Conservation (phyloP, 2,329 filamentous ascomycete species). For the Sclerotinia glacialis region DNA sequence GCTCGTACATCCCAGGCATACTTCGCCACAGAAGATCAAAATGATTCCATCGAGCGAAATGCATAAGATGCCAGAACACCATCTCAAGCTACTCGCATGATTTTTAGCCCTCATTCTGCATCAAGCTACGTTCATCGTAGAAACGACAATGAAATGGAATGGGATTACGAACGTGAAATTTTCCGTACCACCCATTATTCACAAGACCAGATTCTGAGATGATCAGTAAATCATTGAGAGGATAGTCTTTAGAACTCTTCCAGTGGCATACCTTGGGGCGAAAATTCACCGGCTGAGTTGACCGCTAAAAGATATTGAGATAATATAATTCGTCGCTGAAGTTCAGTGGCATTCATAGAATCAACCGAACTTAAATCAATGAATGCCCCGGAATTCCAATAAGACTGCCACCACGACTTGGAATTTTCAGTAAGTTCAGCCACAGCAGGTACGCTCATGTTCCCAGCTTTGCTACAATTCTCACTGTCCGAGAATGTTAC, state of each 20-base stretch:
- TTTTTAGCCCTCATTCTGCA: background rate
- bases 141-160: too few species aligned
- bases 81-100: slow-evolving; percentile 38
- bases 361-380: slow-evolving; percentile 43
- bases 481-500: background rate
- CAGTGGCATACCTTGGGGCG: slow-evolving; percentile 38
- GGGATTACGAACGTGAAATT: slow-evolving; percentile 41
- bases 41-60: slow-evolving; percentile 45
- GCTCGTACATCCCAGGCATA: slow-evolving; percentile 42
- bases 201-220: slow-evolving; percentile 44
- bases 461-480: background rate
- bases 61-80: slow-evolving; percentile 45
- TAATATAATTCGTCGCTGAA: slow-evolving; percentile 46
- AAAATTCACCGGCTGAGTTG: slow-evolving; percentile 42
- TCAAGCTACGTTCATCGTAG: background rate
- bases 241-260: too few species aligned
- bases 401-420: slow-evolving; percentile 29
- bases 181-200: slow-evolving; percentile 49
- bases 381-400: slow-evolving; percentile 44
- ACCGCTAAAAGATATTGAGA: slow-evolving; percentile 47
- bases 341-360: slow-evolving; percentile 42
- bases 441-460: background rate
- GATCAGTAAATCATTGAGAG: background rate
- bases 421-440: slow-evolving; percentile 21
- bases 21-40: slow-evolving; percentile 41